phyloP scores from a whole-genome alignment of 1,139 yeast species.

The Debaryomyces nepalensis region DNA sequence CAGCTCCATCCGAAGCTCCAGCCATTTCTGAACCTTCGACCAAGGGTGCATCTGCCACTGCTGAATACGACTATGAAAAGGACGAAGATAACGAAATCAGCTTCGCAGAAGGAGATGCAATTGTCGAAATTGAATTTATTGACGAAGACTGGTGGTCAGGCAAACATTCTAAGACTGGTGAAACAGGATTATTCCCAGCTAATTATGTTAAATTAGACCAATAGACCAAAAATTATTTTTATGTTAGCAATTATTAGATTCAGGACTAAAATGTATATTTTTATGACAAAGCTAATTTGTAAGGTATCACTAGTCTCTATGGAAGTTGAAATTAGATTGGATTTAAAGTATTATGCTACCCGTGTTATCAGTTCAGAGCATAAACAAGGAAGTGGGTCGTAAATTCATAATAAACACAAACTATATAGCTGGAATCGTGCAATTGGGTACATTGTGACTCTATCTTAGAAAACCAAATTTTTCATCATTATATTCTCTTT shows the following conservation, averaged over 20 bases:
- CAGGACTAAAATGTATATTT: conserved; percentile 5
- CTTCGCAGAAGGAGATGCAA: conserved; percentile 80
- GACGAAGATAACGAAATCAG: conserved; percentile 88
- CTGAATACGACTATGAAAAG: conserved; percentile 86
- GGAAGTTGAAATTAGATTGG: no score
- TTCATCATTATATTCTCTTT: conserved; percentile 21
- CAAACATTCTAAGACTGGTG: conserved; percentile 63
- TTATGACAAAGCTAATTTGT: not conserved
- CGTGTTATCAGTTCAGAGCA: no score
- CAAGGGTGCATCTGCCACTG: conserved; percentile 62
- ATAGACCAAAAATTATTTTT: conserved; percentile 15
- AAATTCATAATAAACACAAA: conserved; percentile 1
- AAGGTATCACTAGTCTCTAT: no score
- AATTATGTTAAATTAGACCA: conserved; percentile 66
- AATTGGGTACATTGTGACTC: conserved; percentile 2
- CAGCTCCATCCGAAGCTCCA: conserved; percentile 19
- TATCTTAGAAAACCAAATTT: conserved; percentile 17
- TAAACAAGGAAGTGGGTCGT: not conserved
- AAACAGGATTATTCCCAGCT: conserved; percentile 86
- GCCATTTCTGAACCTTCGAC: conserved; percentile 26
- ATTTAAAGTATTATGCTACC: no score
- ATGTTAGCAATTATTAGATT: conserved; percentile 3
- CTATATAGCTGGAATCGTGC: no score
- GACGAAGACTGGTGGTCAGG: conserved; percentile 99
- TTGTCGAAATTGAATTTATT: conserved; percentile 81